Conservation (phyloP, 345 rosid genomes). For the Microthlaspi erraticum region DNA sequence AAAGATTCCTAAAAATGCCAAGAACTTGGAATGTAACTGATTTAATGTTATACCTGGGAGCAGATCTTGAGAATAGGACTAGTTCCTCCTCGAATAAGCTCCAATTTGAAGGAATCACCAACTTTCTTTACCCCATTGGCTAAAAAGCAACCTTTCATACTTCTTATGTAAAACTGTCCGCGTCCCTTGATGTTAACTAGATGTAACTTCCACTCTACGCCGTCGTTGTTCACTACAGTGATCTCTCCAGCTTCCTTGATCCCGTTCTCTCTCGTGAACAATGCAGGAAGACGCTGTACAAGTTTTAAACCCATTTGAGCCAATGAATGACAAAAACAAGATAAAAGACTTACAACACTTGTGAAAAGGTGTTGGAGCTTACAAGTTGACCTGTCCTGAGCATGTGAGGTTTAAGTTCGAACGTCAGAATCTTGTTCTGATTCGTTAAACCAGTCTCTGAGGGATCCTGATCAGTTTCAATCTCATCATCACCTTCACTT, state of each 20-base stretch:
- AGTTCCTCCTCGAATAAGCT: slow-evolving; percentile 32
- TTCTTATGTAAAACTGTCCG: slow-evolving; percentile 32
- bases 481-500: slow-evolving; percentile 15
- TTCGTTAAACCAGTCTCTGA: slow-evolving; percentile 2
- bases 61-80: slow-evolving; percentile 30
- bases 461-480: background rate
- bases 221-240: slow-evolving; percentile 25
- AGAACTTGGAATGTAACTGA: background rate
- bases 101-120: slow-evolving; percentile 37
- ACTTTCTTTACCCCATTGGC: slow-evolving; percentile 26
- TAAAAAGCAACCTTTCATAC: slow-evolving; percentile 6
- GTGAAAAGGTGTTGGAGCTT: slow-evolving; percentile 17
- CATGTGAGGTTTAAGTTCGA: slow-evolving; percentile 21
- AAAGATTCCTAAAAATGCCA: background rate
- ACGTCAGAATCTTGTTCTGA: slow-evolving; percentile 8
- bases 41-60: slow-evolving; percentile 33
- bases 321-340: background rate
- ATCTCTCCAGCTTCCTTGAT: slow-evolving; percentile 33
- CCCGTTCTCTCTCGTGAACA: slow-evolving; percentile 17
- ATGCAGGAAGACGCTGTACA: slow-evolving; percentile 31
- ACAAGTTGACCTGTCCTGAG: slow-evolving; percentile 29
- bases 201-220: slow-evolving; percentile 32
- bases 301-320: slow-evolving; percentile 19
- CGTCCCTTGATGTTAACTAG: slow-evolving; percentile 35
- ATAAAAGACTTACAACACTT: background rate